Base-by-base conservation (phyloP, 345 rosid species). In the Kernera saxatilis region DNA sequence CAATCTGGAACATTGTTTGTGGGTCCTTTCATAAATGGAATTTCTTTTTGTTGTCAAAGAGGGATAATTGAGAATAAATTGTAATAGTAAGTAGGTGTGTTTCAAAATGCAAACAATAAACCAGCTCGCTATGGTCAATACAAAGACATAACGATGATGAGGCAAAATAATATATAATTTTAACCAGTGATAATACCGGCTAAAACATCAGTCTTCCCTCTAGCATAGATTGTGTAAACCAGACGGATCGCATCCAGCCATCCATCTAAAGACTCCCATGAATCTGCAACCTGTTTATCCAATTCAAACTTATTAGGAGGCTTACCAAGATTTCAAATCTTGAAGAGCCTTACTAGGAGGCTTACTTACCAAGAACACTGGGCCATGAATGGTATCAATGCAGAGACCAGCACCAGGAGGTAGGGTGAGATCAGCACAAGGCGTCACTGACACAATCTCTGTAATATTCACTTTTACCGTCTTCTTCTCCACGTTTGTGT, bases 381-480 rank as follows among this genome's bases (percentile, higher is more conserved):
- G 92, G 36, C 92, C 96, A 12, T 80, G 82, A 68, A 86, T 66
- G 14, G 97, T 85, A 75, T 85, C 86, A 46, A 94, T 85, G 84
- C 99, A 89, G 63, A 94, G 93, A 83, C 90, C 99, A 37, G 99
- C 90, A 71, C 99, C 99, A 4, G 93, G 87, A 57, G 99, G 99
- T 82, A 94, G 84, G 52, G 98, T 94, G 63, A 91, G 86, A 82
- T 94, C 99, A 30, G 96, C 87, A 75, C 93, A 88, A 17, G 93
- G 83, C 45, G 98, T 86, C 52, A 89, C 96, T 64, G 98, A 94
- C 43, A 86, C 79, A 14, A 94, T 85, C 73, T 91, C 96, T 29
- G 86, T 83, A 67, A 94, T 84, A 13, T 84, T 85, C 57, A 94
- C 83, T 78, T 83, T 85, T 56, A 87, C 73, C 5, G 83, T 82